Base-by-base conservation (phyloP, 345 rosid species). In the Bruguiera gymnorhiza region DNA sequence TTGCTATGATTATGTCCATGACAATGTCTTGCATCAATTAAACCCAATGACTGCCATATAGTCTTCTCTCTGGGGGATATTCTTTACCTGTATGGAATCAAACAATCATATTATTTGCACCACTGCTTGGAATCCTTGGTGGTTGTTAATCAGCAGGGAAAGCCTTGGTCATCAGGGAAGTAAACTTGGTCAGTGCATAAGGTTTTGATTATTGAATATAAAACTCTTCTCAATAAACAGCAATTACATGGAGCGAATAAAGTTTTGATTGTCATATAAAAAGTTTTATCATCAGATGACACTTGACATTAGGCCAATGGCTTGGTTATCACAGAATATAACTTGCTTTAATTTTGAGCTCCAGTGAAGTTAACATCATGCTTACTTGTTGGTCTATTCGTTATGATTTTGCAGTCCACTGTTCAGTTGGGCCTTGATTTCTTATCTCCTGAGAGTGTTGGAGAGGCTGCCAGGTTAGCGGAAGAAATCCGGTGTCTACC, bases 371-470 rank as follows among this genome's bases (percentile, higher is more conserved):
- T 53, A 60, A 15, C 54, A 10, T 52, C n/a, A 8, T 30, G 32
- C 10, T 52, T 34, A 24, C 23, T 60, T 3, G 1, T 37, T 57
- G 10, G n/a, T 37, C 32, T 7, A 9, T 19, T 24, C 20, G 36
- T 43, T 73, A 27, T 39, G 20, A 68, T 69, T 78, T 76, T 75
- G 75, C 87, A 92, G 99, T 95, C 99, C 64, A 95, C 71, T 67
- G 96, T 95, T 75, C 96, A 85, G 85, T 69, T 95, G 78, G 96
- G 87, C 16, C 89, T 92, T 26, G 98, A 95, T 83, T 95, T 95
- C 83, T 81, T 95, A 69, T 90, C 89, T 75, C 97, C 97, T 52
- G 99, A 92, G 70, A 95, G 98, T 66, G 77, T 95, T 75, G 91
- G 86, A 21, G 92, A 88, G 77, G 89, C 96, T 62, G 83, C 79